phyloP scores from a whole-genome alignment of 768 basidiomycete species.

The Tylopilus balloui region DNA sequence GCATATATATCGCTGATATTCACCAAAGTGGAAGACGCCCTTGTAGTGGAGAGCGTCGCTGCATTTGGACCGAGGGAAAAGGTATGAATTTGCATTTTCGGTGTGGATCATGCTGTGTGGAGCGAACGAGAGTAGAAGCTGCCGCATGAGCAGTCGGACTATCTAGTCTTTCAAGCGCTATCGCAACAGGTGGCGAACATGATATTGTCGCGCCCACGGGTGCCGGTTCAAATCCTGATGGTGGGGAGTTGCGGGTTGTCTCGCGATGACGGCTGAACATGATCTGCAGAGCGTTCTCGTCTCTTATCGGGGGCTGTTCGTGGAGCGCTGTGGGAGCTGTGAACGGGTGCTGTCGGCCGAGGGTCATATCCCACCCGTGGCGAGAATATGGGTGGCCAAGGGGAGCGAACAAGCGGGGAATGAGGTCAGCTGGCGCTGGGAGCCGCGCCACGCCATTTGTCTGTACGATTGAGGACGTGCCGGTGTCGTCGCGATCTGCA shows the following conservation, averaged over 20 bases:
- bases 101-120: not conserved
- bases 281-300: constrained; percentile 43
- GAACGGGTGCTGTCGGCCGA: constrained; percentile 64
- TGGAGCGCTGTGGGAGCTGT: constrained; percentile 56
- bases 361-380: constrained; percentile 69
- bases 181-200: constrained; percentile 64
- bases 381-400: constrained; percentile 47
- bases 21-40: constrained; percentile 30
- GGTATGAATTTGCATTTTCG: constrained; percentile 32
- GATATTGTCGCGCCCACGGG: constrained; percentile 49
- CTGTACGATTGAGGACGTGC: constrained; percentile 19
- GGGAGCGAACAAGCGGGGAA: not conserved
- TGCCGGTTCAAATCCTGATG: constrained; percentile 50
- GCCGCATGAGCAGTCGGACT: constrained; percentile 68
- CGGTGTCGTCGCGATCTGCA: not conserved
- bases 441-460: constrained; percentile 49
- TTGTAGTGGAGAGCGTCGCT: constrained; percentile 59
- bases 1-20: constrained; percentile 56
- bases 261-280: not conserved
- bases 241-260: constrained; percentile 28
- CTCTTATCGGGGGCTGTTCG: constrained; percentile 59
- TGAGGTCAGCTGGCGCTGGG: no score
- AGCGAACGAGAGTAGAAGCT: constrained; percentile 45
- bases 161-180: constrained; percentile 56
- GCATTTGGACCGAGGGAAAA: constrained; percentile 71